Percentiles rank a stretch among this genome's conserved stretches.
These are phyloP conservation scores for Pleodorina starrii DNA, from an alignment of 139 green algal genomes.

Conservation along the genomic window DNA sequence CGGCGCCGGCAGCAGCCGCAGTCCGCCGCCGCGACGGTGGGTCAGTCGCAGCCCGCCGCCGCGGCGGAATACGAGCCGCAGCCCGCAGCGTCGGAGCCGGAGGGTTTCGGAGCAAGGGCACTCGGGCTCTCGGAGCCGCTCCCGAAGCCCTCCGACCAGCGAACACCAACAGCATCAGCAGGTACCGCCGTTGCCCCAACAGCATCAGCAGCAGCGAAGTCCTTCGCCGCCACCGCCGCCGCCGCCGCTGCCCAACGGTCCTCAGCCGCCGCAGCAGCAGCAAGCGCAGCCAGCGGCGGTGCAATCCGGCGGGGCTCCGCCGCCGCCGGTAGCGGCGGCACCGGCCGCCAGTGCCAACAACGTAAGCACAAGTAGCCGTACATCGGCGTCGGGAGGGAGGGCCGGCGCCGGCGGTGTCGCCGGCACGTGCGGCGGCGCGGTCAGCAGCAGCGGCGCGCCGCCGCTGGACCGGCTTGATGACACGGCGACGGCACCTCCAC, in stretches of 20 bases:
- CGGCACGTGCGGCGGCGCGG: neutral
- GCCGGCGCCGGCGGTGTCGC: neutral
- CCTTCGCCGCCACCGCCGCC: too few relatives aligned
- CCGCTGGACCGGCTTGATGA: neutral
- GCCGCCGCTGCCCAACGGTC: too few relatives aligned
- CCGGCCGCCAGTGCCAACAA: constrained; percentile 2
- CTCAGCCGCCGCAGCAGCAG: neutral
- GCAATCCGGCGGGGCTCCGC: too few relatives aligned
- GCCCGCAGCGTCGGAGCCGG: neutral
- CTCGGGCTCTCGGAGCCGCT: constrained; percentile 2
- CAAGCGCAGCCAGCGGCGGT: neutral
- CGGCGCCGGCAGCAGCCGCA: constrained; percentile 11
- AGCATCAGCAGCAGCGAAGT: constrained; percentile 27
- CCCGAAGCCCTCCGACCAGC: neutral
- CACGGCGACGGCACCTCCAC: neutral
- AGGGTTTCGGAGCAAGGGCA: constrained; percentile 1
- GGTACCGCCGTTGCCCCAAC: neutral
- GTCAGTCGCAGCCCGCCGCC: neutral
- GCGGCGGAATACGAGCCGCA: neutral
- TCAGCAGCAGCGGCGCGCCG: neutral
- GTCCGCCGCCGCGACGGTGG: constrained; percentile 4
- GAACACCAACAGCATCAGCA: constrained; percentile 1
- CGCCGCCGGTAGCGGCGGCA: neutral
- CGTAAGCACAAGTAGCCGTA: constrained; percentile 25
- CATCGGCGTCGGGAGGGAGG: constrained; percentile 1